Evolutionary conservation across 2,329 filamentous ascomycete genomes (phyloP), one percentile per base, ranked within the genome.

Genomic region (Pestalotiopsis sp.): DNA sequence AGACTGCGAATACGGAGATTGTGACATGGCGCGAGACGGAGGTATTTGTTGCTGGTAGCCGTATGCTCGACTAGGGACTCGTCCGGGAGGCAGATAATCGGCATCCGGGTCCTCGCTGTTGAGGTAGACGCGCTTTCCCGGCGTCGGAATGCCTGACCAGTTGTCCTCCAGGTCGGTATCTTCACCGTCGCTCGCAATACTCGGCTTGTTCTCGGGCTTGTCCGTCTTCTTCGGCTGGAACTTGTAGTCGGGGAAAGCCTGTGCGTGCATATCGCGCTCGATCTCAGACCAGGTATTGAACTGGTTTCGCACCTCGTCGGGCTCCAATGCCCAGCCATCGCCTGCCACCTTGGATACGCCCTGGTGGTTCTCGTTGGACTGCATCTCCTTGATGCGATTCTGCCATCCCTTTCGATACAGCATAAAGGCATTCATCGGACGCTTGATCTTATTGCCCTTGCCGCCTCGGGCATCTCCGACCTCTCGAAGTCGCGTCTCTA

Each of bases 341-440:
- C 95, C 96, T 68, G 93, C 94, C n/a, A 96, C 89, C 60, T 91
- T 90, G 2, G 95, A 98, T 31, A 98, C 92, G 45, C 96, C 85
- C 79, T 99, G 95, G 79, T 99, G 95, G 81, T 98, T 98, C 80
- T 96, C 95, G 75, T 96, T 90, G 14, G 89, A 84, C 74, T 92
- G 93, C 85, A 91, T 93, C 65, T 89, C 85, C 80, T 97, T 97
- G 69, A 93, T 93, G 40, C 94, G 87, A 70, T 96, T 93, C 70
- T 97, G 93, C 77, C 93, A 98, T 6, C 94, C 93, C 73, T 96
- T 97, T 57, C 96, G 92, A 80, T 99, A 99, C 65, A 99, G 85
- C 92, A 99, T 97, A 83, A 98, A 99, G 0, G 93, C 95, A 80
- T 99, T 99, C 92, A 98, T 97, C 2, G 96, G 95, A 38, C 96